Conservation (phyloP, 352 stramenopile genomes). For the Pythium dissimile region DNA sequence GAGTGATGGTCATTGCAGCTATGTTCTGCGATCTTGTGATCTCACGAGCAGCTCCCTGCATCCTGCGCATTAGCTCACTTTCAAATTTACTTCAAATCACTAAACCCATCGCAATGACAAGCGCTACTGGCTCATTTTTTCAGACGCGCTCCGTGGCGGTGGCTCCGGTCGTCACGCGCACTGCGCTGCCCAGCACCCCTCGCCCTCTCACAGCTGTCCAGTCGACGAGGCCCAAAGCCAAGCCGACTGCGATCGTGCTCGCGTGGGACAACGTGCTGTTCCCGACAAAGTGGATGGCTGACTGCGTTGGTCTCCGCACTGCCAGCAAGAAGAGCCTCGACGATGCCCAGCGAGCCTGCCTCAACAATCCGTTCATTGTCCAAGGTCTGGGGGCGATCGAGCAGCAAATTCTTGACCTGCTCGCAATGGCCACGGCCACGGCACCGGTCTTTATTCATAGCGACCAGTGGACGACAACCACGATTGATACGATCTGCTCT, state of each 20-base stretch:
- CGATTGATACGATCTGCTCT: slow-evolving; percentile 9
- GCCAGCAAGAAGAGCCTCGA: slow-evolving; percentile 6
- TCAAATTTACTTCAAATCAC: background rate
- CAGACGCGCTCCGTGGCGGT: slow-evolving; percentile 2
- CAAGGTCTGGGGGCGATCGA: slow-evolving; percentile 19
- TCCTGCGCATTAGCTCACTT: background rate
- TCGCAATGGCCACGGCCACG: slow-evolving; percentile 3
- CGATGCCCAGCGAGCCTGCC: slow-evolving; percentile 1
- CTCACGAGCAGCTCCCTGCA: background rate
- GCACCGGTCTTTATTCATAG: slow-evolving; percentile 17
- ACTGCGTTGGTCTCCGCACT: slow-evolving; percentile 3
- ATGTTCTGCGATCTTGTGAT: background rate
- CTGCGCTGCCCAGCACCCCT: slow-evolving; percentile 8
- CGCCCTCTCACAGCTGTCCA: background rate
- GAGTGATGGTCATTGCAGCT: slow-evolving; percentile 5
- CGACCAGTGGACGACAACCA: background rate
- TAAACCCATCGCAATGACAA: slow-evolving; percentile 1
- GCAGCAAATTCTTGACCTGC: slow-evolving; percentile 17
- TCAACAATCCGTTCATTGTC: slow-evolving; percentile 17
- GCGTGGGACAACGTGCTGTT: slow-evolving; percentile 27
- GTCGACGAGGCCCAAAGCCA: background rate
- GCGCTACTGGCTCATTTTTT: slow-evolving; percentile 7
- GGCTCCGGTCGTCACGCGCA: background rate
- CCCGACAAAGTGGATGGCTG: slow-evolving; percentile 20
- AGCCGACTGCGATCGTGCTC: slow-evolving; percentile 12